These are phyloP conservation scores for Phytophthora meadii DNA, from an alignment of 352 stramenopile genomes.

Conservation along the genomic window DNA sequence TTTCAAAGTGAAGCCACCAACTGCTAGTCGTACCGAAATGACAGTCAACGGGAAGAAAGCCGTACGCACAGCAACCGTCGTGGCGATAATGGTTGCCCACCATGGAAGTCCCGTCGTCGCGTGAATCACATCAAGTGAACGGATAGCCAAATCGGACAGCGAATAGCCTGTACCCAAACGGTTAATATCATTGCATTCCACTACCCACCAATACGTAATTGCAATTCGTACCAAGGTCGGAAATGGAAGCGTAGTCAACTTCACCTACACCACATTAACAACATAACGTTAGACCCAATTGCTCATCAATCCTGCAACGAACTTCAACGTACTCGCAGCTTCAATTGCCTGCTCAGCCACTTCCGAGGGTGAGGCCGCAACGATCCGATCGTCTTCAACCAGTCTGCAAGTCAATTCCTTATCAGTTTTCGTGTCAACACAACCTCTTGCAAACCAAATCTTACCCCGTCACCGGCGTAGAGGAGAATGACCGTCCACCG, in stretches of 20 bases:
- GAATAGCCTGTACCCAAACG: constrained; percentile 47
- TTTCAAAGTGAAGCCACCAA: not conserved
- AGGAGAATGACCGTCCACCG: constrained; percentile 70
- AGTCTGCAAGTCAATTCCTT: constrained; percentile 28
- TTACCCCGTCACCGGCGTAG: constrained; percentile 54
- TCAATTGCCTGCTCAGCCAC: constrained; percentile 56
- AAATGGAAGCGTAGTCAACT: constrained; percentile 59
- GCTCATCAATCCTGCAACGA: constrained; percentile 2
- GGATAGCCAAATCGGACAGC: constrained; percentile 79
- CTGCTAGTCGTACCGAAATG: constrained; percentile 63
- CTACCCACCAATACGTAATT: not conserved
- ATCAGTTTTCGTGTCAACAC: constrained; percentile 6
- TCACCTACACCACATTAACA: constrained; percentile 33
- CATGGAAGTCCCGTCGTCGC: constrained; percentile 82
- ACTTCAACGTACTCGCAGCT: constrained; percentile 32
- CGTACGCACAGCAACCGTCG: constrained; percentile 78
- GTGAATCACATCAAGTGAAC: constrained; percentile 78
- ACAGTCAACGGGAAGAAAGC: constrained; percentile 81
- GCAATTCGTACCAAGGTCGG: constrained; percentile 53
- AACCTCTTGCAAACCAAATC: constrained; percentile 1
- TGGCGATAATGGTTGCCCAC: constrained; percentile 89
- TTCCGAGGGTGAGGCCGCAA: constrained; percentile 53
- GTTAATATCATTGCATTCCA: constrained; percentile 6
- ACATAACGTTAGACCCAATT: constrained; percentile 8
- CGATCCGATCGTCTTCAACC: constrained; percentile 54